Evolutionary conservation across 108 stramenopile species (phyloP), one percentile per base, ranked within the genome.

Genomic region (Discostella stelligeroides): DNA sequence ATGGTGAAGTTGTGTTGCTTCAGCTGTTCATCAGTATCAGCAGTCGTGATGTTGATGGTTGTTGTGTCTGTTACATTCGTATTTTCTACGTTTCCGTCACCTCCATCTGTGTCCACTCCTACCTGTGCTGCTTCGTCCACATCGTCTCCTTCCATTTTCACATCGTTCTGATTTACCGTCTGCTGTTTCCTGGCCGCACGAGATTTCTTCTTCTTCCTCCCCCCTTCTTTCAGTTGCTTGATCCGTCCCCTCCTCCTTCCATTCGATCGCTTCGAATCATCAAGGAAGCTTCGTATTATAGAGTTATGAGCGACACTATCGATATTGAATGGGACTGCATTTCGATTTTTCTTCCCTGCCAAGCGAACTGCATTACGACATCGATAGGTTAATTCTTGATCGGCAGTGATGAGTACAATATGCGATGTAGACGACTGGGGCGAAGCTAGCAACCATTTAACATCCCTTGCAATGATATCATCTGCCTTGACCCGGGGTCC

Each of bases 351-450:
- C n/a, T n/a, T 45, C 34, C 34, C 34, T 6, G 34, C 43, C 43
- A 45, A 7, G 5, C 43, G 43, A 45, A 50, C 41, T 50, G 73
- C 68, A 84, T 12, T 48, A 38, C 68, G 50, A 63, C 73, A 80
- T 51, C 80, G n/a, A 49, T 28, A 76, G 38, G 50, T 41, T 41
- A 76, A 73, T 43, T 82, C 84, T 30, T 62, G 60, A 77, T 90
- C 89, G 7, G 81, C 81, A n/a, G 89, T 90, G 21, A 90, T 75
- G 14, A 90, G 81, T 11, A 88, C 49, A n/a, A 76, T 67, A 43
- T 76, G 75, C 7, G 46, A 30, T 8, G 61, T 37, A 46, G 63
- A 13, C 1, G 73, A 43, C 14, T 21, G 11, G 41, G 54, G 49
- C 29, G 68, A 65, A 38, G 46, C 54, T 47, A 59, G 45, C 49